Evolutionary conservation across 208 protist species (phyloP).

Genomic region (Trypanosoma caninum): DNA sequence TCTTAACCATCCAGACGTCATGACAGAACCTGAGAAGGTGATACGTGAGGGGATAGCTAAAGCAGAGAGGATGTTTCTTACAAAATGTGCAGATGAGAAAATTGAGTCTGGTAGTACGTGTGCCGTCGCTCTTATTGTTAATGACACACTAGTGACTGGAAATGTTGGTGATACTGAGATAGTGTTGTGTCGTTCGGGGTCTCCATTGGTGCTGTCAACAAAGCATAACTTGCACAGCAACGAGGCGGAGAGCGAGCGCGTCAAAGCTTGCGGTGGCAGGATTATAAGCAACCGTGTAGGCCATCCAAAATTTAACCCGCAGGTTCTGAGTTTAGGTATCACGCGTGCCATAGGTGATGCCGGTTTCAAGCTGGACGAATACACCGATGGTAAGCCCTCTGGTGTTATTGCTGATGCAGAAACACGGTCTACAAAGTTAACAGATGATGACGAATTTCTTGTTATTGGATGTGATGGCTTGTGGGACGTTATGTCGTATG

Average conservation of each 20-base stretch:
- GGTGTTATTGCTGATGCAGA: slow-evolving; percentile 76
- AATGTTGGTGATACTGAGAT: slow-evolving; percentile 90
- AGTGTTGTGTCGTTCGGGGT: slow-evolving; percentile 69
- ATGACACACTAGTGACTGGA: slow-evolving; percentile 78
- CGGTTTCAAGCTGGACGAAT: slow-evolving; percentile 85
- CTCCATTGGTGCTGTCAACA: slow-evolving; percentile 73
- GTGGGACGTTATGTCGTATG: slow-evolving; percentile 93
- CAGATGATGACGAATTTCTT: slow-evolving; percentile 86
- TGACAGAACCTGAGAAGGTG: slow-evolving; percentile 61
- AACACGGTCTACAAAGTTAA: slow-evolving; percentile 56
- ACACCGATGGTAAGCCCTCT: slow-evolving; percentile 76
- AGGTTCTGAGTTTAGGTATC: slow-evolving; percentile 87
- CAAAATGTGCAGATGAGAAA: slow-evolving; percentile 59
- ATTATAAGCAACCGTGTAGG: slow-evolving; percentile 93
- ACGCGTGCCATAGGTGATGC: slow-evolving; percentile 95
- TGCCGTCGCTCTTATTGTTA: slow-evolving; percentile 78
- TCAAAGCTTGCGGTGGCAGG: slow-evolving; percentile 79
- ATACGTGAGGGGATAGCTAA: slow-evolving; percentile 83
- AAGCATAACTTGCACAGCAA: slow-evolving; percentile 82
- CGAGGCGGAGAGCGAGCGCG: slow-evolving; percentile 75
- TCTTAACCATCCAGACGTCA: slow-evolving; percentile 55
- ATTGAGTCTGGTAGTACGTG: slow-evolving; percentile 86
- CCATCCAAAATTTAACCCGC: slow-evolving; percentile 89
- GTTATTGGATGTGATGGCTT: slow-evolving; percentile 93
- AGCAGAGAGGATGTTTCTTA: slow-evolving; percentile 67